Conservation (phyloP, 192 early-diverging fungal genomes). For the Gigaspora rosea region DNA sequence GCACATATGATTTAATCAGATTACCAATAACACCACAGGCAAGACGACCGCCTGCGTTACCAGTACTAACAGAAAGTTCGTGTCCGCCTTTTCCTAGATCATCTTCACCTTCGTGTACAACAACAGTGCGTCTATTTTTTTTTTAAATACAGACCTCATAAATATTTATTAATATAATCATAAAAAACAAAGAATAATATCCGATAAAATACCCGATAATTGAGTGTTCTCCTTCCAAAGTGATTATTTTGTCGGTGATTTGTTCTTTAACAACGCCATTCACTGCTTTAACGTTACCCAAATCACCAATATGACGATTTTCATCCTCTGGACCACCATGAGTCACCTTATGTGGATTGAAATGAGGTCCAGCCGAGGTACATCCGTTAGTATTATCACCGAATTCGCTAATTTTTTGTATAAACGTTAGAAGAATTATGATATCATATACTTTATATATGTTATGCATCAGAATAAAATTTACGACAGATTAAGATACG, state of each 20-base stretch:
- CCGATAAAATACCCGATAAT: conserved; percentile 65
- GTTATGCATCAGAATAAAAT: not conserved
- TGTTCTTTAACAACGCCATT: conserved; percentile 59
- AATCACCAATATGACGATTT: conserved; percentile 84
- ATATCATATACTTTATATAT: not conserved
- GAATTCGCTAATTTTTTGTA: conserved; percentile 54
- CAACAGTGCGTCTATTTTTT: conserved; percentile 66
- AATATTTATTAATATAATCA: not conserved
- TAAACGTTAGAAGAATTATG: not conserved
- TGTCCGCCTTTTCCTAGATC: conserved; percentile 82
- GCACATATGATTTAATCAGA: not conserved
- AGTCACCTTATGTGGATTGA: conserved; percentile 74
- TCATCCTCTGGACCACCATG: conserved; percentile 77
- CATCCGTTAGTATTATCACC: conserved; percentile 85
- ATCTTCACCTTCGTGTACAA: conserved; percentile 83
- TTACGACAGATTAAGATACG: too few relatives aligned
- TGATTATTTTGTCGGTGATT: conserved; percentile 63
- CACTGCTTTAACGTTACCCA: conserved; percentile 77
- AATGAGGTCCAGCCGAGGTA: conserved; percentile 84
- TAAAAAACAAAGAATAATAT: not conserved
- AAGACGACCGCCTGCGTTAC: conserved; percentile 84
- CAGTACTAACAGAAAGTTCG: conserved; percentile 75
- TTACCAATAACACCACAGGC: conserved; percentile 92
- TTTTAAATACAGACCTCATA: not conserved
- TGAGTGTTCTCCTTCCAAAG: conserved; percentile 72